Conservation (phyloP, 768 basidiomycete species). For the Agaricus subrufescens region DNA sequence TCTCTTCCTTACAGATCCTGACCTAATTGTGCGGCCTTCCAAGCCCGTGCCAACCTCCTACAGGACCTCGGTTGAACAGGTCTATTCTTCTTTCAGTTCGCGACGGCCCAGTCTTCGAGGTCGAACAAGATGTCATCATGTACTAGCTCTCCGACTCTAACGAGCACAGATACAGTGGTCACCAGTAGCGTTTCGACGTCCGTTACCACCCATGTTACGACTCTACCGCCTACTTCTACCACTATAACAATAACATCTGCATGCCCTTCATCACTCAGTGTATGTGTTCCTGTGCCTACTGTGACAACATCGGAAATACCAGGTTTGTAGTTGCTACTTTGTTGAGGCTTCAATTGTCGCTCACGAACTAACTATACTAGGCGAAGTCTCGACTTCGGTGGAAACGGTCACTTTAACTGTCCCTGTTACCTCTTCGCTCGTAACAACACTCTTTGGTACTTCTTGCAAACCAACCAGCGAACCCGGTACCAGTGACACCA, state of each 20-base stretch:
- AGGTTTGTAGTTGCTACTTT: slow-evolving; percentile 1
- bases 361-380: neutral
- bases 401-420: slow-evolving; percentile 8
- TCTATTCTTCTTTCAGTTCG: neutral
- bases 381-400: neutral
- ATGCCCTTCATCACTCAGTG: neutral
- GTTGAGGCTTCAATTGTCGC: neutral
- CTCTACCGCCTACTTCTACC: slow-evolving; percentile 7
- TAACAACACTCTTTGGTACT: slow-evolving; percentile 7
- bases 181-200: slow-evolving; percentile 7
- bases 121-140: slow-evolving; percentile 6
- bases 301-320: slow-evolving; percentile 4
- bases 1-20: too few relatives aligned
- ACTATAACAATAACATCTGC: slow-evolving; percentile 1
- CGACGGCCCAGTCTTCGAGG: neutral
- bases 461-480: neutral
- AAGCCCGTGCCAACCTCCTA: neutral
- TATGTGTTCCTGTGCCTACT: neutral
- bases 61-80: neutral
- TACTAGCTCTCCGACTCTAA: slow-evolving; percentile 5
- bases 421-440: slow-evolving; percentile 1
- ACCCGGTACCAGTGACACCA: neutral
- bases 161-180: slow-evolving; percentile 6
- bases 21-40: neutral
- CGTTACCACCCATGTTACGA: slow-evolving; percentile 7